Base-by-base conservation (phyloP, 768 basidiomycete species). In the Multifurca ochricompacta region DNA sequence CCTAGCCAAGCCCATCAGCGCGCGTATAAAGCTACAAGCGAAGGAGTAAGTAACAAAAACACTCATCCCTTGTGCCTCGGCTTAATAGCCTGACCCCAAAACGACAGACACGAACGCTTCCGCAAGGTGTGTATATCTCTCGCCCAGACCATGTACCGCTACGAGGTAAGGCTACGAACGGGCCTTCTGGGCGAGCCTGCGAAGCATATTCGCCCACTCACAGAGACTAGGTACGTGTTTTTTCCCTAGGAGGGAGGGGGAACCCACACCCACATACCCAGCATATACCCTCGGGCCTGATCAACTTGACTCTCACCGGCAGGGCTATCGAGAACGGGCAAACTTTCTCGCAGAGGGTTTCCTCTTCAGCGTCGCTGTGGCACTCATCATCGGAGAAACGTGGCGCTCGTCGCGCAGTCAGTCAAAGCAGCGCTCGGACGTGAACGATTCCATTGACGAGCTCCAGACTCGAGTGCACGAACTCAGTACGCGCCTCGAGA, bases 311-410 rank as follows among this genome's bases (percentile, higher is more conserved):
- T 27, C 21, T 25, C 44, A n/a, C n/a, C n/a, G n/a, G n/a, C 59
- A 89, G 87, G 54, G 90, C 90, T 0, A 86, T 92, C 54, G 87
- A 91, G 55, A 90, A 85, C 61, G 90, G 90, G 87, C 90, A 14
- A 92, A 91, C 60, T 74, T 83, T 5, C 73, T 92, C 4, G 90
- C 90, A 0, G 90, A 92, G 68, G 87, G 87, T 0, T 92, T 92
- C 60, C 76, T 92, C 3, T 92, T 92, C 64, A 64, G 72, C 18
- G 90, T 92, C 2, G 89, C 90, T 0, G 82, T 84, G 2, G 68
- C 68, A 0, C 72, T 92, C 5, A 91, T 93, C 53, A 55, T 91
- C 10, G 83, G 83, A 2, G 90, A 93, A 66, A 72, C 82, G 21
- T 92, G 79, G 77, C 83, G 90, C 0, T 76, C 79, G 1, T 84